Base-by-base conservation (phyloP, 2,329 filamentous ascomycete species). In the Penicillium polonicum region DNA sequence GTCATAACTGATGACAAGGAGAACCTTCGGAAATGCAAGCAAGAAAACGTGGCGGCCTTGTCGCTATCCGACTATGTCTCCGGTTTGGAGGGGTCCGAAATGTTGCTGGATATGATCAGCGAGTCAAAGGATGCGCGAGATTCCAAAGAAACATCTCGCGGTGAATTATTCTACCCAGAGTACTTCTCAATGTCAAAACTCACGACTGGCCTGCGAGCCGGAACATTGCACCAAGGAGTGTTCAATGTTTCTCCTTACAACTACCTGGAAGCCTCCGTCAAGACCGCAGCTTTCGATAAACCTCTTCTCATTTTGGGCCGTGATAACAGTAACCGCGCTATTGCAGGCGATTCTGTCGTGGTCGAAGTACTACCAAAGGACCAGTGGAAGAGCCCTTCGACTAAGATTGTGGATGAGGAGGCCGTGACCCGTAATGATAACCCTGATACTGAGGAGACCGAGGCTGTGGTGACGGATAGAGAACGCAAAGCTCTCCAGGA, bases 171-270 rank as follows among this genome's bases (percentile, higher is more conserved):
- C 52, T 99, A 97, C 68, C 87, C 91, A 0, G 94, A 97, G 70
- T 92, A 97, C 72, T 90, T 88, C 66, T 90, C 88, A 9, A 81
- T 94, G 73, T 97, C 93, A 5, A 95, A 88, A 75, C 89, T 97
- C 85, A 91, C 92, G 84, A 99, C 94, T 5, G 93, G 92, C 0
- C 83, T 97, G 55, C 95, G 95, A 78, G 87, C 86, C 51, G 92
- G 92, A 5, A 86, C 91, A 53, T 79, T 99, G 67, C 94, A 99
- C 72, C 93, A 99, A 76, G 94, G 94, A 7, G 88, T 90, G 25
- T 99, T 97, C 79, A 96, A 92, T 70, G 91, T 97, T 29, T 97
- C 94, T 8, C 91, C 91, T 0, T 99, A 97, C 81, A 99, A 99
- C 78, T 99, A 97, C 68, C 82, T 99, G 12, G 94, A 99, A 74